These are phyloP conservation scores for Craspedostauros australis DNA, from an alignment of 108 stramenopile genomes.

Conservation along the genomic window DNA sequence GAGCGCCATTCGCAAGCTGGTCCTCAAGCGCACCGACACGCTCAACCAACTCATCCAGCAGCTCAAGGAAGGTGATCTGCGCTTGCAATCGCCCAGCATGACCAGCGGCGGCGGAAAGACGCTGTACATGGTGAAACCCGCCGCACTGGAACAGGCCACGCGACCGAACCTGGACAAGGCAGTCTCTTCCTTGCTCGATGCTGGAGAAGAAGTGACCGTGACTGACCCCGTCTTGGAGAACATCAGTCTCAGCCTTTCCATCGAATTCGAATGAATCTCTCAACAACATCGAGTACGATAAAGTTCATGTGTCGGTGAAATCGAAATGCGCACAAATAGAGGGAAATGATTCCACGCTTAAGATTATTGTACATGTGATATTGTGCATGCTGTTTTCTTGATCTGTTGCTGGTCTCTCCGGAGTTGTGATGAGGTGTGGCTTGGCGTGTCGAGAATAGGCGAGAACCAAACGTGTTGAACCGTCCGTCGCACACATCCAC, in stretches of 20 bases:
- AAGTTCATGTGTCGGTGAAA: neutral
- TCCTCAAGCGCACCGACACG: slow-evolving; percentile 36
- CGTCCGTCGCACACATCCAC: no score
- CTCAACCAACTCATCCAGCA: slow-evolving; percentile 73
- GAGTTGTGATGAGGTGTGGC: no score
- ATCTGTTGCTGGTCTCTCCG: no score
- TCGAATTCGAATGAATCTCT: slow-evolving; percentile 26
- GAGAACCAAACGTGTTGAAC: no score
- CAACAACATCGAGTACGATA: neutral
- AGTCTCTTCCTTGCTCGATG: slow-evolving; percentile 66
- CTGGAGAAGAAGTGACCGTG: slow-evolving; percentile 87
- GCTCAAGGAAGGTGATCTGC: slow-evolving; percentile 61
- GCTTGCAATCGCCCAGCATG: slow-evolving; percentile 85
- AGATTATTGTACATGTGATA: no score
- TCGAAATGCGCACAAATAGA: no score
- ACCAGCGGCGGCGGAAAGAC: slow-evolving; percentile 58
- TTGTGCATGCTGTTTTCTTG: no score
- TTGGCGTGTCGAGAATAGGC: no score
- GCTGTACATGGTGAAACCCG: slow-evolving; percentile 92
- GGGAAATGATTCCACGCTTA: no score
- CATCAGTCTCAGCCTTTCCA: slow-evolving; percentile 27
- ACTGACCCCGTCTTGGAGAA: slow-evolving; percentile 71
- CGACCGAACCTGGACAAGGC: slow-evolving; percentile 84
- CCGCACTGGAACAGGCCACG: slow-evolving; percentile 79
- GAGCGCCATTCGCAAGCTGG: slow-evolving; percentile 44